A percentile compares a stretch with the other conserved stretches of the same genome.
These are phyloP conservation scores for Scutellaria barbata DNA, from an alignment of 257 asterid genomes.

Conservation along the genomic window DNA sequence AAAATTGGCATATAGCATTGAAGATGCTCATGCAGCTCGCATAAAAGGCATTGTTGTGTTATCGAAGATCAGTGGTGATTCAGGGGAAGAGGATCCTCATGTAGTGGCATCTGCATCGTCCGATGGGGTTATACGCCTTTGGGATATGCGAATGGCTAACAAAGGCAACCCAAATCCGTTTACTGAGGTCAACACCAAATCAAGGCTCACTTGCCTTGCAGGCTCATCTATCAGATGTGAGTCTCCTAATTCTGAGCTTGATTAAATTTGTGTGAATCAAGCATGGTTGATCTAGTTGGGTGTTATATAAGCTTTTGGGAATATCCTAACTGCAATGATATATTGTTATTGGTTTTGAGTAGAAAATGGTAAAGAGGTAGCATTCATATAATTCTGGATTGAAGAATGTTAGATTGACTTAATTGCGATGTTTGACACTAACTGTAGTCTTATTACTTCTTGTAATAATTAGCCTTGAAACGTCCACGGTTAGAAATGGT, in stretches of 20 bases:
- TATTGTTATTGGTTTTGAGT: not conserved
- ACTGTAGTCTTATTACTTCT: conserved; percentile 6
- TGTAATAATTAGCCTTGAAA: conserved; percentile 52
- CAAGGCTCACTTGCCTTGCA: conserved; percentile 95
- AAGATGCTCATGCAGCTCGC: conserved; percentile 86
- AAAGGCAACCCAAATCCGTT: conserved; percentile 61
- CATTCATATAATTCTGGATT: not conserved
- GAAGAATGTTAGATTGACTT: too few relatives aligned
- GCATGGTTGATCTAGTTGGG: not conserved
- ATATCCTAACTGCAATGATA: not conserved
- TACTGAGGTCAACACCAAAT: conserved; percentile 74
- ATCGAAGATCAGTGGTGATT: conserved; percentile 46
- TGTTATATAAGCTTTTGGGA: not conserved
- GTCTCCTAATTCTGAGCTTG: conserved; percentile 30
- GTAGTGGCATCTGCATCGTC: conserved; percentile 92
- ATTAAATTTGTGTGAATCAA: not conserved
- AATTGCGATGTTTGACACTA: conserved; percentile 4
- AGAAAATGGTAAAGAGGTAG: not conserved
- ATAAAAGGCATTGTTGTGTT: conserved; percentile 85
- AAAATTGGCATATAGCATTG: conserved; percentile 68
- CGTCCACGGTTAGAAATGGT: conserved; percentile 39
- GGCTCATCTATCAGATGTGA: conserved; percentile 83
- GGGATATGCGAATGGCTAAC: conserved; percentile 81
- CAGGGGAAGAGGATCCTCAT: conserved; percentile 63
- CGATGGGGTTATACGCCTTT: conserved; percentile 87